A percentile compares a stretch with the other conserved stretches of the same genome.
Evolutionary conservation across 345 rosid genomes (phyloP).

Genomic region (Populus simonii): DNA sequence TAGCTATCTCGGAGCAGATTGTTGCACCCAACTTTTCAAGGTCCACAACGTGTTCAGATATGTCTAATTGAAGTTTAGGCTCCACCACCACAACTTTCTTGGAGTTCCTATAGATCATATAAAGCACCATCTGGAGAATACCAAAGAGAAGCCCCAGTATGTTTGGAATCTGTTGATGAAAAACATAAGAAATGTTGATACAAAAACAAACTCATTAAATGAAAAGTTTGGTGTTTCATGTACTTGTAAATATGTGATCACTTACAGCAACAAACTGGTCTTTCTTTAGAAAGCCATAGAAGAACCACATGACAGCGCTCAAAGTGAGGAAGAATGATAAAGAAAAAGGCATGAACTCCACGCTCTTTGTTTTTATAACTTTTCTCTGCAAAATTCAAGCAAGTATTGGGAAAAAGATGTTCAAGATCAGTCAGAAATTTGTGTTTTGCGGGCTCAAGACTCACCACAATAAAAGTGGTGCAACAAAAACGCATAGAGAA

Average conservation of each 20-base stretch:
- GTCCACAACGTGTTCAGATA: conserved; percentile 30
- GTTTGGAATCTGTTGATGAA: conserved; percentile 59
- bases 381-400: conserved; percentile 53
- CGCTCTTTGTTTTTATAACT: conserved; percentile 78
- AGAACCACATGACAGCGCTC: conserved; percentile 88
- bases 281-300: conserved; percentile 60
- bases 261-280: conserved; percentile 78
- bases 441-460: neutral
- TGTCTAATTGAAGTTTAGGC: conserved; percentile 37
- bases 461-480: conserved; percentile 86
- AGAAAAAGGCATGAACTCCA: conserved; percentile 74
- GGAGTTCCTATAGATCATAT: conserved; percentile 55
- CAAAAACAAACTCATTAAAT: neutral
- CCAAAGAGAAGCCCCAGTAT: conserved; percentile 76
- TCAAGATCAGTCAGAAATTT: neutral
- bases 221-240: neutral
- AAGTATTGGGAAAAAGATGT: neutral
- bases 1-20: neutral
- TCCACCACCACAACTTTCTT: conserved; percentile 35
- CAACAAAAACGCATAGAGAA: conserved; percentile 63
- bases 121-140: conserved; percentile 68
- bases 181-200: neutral
- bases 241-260: neutral
- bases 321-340: conserved; percentile 77
- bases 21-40: conserved; percentile 3